Evolutionary conservation across 345 rosid genomes (phyloP), one percentile per base, ranked within the genome.

Genomic region (Rhizophora apiculata): DNA sequence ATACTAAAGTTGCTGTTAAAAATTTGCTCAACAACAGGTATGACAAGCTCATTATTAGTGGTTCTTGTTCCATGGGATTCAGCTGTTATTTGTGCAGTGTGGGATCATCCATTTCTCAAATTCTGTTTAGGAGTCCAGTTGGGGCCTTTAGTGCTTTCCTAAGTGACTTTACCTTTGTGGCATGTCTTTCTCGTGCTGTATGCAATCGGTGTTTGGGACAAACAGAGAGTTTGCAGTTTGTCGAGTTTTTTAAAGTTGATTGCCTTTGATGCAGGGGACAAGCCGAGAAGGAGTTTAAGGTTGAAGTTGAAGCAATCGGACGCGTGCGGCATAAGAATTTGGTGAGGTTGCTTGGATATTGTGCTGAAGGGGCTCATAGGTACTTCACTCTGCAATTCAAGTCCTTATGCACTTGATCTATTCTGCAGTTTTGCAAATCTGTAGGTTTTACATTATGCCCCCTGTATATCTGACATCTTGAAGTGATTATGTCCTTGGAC

Each of bases 281-380:
- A 71, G 97, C 97, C 67, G 98, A 91, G 86, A 94, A 86, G 88
- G 98, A 94, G 74, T 94, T 94, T 48, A 94, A 88, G 79, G 97
- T 94, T 53, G 97, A 94, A 73, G 98, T 94, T 24, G 98, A 94
- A 82, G 97, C 98, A 19, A 94, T 94, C 24, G 98, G 98, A 24
- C 83, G 97, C 18, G 97, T 91, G 6, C 79, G 98, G 70, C 98
- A 94, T 64, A 94, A 94, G 87, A 94, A 94, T 80, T 86, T 94
- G 82, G 98, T 88, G 84, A 84, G 98, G 65, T 76, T 94, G 77
- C 88, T 89, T 56, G 98, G 98, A 77, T 94, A 94, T 81, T 94
- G 98, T 64, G 98, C 84, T 48, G 98, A 94, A 85, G 96, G 97
- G 80, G 96, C 91, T 79, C 95, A 91, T 71, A 94, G 98, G 91